These are phyloP conservation scores for Dictyostelium firmibasis DNA, from an alignment of 78 protist genomes.

Conservation along the genomic window DNA sequence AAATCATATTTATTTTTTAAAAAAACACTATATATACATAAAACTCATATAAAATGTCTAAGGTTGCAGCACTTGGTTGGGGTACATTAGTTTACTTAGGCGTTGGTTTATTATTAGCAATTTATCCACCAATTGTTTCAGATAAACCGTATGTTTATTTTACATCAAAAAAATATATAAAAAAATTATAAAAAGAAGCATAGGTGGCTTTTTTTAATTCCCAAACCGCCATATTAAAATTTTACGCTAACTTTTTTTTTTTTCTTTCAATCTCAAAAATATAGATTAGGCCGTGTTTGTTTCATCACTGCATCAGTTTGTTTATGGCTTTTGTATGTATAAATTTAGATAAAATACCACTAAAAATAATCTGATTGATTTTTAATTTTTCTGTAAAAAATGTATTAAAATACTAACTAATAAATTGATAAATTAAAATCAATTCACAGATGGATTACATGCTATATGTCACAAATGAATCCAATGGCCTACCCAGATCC, in stretches of 20 bases:
- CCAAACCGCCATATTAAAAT: not conserved
- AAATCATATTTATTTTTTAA: not conserved
- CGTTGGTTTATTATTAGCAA: conserved; percentile 35
- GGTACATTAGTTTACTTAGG: conserved; percentile 54
- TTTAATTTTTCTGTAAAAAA: no score
- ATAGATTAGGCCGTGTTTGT: conserved; percentile 55
- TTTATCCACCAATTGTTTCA: conserved; percentile 37
- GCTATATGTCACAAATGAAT: conserved; percentile 61
- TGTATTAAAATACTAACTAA: not conserved
- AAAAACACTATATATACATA: not conserved
- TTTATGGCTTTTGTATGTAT: conserved; percentile 70
- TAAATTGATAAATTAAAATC: not conserved
- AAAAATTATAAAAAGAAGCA: not conserved
- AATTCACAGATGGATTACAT: conserved; percentile 47
- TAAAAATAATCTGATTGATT: not conserved
- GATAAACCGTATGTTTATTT: conserved; percentile 62
- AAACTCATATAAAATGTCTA: not conserved
- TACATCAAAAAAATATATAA: no score
- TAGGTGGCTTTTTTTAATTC: not conserved
- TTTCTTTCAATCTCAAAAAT: not conserved
- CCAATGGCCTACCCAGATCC: conserved; percentile 48
- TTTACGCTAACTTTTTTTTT: not conserved
- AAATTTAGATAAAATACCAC: not conserved
- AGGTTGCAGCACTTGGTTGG: conserved; percentile 8
- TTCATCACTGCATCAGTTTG: conserved; percentile 28